Percentiles rank a stretch among this genome's conserved stretches.
Evolutionary conservation across 805 yeast genomes (phyloP).

Genomic region (Saccharomycopsis sp.): DNA sequence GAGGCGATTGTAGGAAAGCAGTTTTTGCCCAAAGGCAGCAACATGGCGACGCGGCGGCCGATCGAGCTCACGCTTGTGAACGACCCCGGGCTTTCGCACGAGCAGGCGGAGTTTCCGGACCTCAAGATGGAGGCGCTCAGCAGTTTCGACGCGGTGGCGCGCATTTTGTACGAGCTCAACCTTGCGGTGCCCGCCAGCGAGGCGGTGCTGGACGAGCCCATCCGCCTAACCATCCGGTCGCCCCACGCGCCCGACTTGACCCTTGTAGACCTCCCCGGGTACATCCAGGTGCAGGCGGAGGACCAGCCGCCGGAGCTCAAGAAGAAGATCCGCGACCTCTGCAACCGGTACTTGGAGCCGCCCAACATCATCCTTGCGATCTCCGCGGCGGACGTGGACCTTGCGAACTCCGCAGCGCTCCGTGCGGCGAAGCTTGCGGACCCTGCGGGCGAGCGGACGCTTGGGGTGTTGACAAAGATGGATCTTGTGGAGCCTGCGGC

Average conservation of each 20-base stretch:
- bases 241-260: constrained; percentile 90
- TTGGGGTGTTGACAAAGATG: constrained; percentile 91
- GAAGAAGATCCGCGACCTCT: constrained; percentile 66
- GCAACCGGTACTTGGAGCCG: constrained; percentile 77
- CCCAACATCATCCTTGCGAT: constrained; percentile 95
- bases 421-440: constrained; percentile 85
- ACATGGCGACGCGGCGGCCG: constrained; percentile 98
- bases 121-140: constrained; percentile 74
- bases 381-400: constrained; percentile 95
- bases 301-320: constrained; percentile 89
- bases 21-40: constrained; percentile 92
- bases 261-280: constrained; percentile 93
- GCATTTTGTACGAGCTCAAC: constrained; percentile 78
- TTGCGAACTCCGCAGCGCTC: constrained; percentile 92
- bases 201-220: constrained; percentile 89
- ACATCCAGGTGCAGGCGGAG: constrained; percentile 92
- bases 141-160: constrained; percentile 84
- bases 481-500: constrained; percentile 77
- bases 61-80: constrained; percentile 90
- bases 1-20: constrained; percentile 98
- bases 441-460: constrained; percentile 91
- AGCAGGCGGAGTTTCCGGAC: constrained; percentile 90
- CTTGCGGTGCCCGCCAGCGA: constrained; percentile 85
- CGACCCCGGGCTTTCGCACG: constrained; percentile 63
- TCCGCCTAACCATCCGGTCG: constrained; percentile 83